Evolutionary conservation across 164 flowering plant genomes (phyloP).

Genomic region (Taxillus chinensis): DNA sequence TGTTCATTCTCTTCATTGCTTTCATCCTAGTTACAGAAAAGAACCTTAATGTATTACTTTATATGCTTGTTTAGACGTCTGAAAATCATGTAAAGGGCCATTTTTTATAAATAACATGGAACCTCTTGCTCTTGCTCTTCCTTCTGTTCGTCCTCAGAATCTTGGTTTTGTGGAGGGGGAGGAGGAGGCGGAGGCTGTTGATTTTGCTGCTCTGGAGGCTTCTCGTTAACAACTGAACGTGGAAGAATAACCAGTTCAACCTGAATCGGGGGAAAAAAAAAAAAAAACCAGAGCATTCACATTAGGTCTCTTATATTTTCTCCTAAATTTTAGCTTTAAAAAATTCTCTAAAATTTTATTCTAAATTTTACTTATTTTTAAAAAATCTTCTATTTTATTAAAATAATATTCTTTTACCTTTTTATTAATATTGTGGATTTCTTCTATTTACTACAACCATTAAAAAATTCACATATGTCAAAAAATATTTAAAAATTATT

Average conservation of each 20-base stretch:
- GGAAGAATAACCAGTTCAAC: constrained; percentile 95
- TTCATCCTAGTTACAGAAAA: constrained; percentile 47
- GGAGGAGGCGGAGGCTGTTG: constrained; percentile 96
- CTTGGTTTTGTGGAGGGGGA: constrained; percentile 83
- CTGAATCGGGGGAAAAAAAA: constrained; percentile 31
- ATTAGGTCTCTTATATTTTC: no score
- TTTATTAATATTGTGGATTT: no score
- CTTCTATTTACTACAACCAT: no score
- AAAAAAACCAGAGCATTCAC: not conserved
- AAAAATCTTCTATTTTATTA: no score
- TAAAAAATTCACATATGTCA: no score
- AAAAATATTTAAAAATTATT: no score
- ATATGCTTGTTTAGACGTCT: not conserved
- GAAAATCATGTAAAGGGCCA: constrained; percentile 2
- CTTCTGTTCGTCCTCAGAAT: constrained; percentile 67
- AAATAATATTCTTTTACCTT: no score
- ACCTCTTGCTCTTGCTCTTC: constrained; percentile 82
- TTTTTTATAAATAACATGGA: constrained; percentile 5
- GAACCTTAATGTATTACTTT: not conserved
- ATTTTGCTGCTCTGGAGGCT: constrained; percentile 79
- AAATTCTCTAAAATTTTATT: no score
- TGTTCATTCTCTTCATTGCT: constrained; percentile 75
- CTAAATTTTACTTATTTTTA: no score
- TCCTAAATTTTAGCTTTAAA: no score
- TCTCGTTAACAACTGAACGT: constrained; percentile 70